Evolutionary conservation across 2,329 filamentous ascomycete genomes (phyloP).

Genomic region (Tolypocladium pustulatum): DNA sequence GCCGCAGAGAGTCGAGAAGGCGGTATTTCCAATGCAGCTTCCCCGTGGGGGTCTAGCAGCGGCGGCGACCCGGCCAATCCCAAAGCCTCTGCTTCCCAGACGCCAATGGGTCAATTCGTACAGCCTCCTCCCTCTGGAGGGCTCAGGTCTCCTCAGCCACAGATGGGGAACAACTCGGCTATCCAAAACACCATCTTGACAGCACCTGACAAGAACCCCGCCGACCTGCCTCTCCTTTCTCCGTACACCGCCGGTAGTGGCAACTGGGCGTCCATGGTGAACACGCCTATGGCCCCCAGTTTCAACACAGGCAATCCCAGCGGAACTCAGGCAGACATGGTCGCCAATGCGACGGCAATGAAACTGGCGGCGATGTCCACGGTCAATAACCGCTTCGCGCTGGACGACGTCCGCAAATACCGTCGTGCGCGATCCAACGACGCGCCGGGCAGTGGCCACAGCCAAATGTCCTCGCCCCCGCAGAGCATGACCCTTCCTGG

Average conservation of each 20-base stretch:
- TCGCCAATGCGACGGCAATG: constrained; percentile 97
- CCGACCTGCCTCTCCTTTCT: constrained; percentile 77
- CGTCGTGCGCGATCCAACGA: constrained; percentile 85
- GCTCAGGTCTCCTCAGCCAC: constrained; percentile 71
- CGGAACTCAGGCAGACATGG: constrained; percentile 82
- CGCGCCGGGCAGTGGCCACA: constrained; percentile 51
- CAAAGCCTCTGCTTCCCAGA: constrained; percentile 69
- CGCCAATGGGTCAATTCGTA: constrained; percentile 89
- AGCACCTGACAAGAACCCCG: constrained; percentile 51
- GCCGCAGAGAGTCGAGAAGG: constrained; percentile 25
- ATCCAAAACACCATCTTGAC: constrained; percentile 78
- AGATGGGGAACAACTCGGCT: constrained; percentile 54
- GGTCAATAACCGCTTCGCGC: constrained; percentile 93
- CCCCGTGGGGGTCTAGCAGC: constrained; percentile 61
- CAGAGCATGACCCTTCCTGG: constrained; percentile 53
- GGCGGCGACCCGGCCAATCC: constrained; percentile 42
- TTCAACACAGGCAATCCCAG: constrained; percentile 51
- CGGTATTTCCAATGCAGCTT: constrained; percentile 29
- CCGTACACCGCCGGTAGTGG: constrained; percentile 71
- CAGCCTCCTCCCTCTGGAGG: constrained; percentile 65
- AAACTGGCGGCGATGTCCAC: constrained; percentile 94
- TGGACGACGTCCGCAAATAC: constrained; percentile 96
- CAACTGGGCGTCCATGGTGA: constrained; percentile 98
- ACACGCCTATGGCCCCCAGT: constrained; percentile 87
- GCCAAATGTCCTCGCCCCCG: constrained; percentile 55